Evolutionary conservation across 768 basidiomycete genomes (phyloP).

Genomic region (Suillus americanus): DNA sequence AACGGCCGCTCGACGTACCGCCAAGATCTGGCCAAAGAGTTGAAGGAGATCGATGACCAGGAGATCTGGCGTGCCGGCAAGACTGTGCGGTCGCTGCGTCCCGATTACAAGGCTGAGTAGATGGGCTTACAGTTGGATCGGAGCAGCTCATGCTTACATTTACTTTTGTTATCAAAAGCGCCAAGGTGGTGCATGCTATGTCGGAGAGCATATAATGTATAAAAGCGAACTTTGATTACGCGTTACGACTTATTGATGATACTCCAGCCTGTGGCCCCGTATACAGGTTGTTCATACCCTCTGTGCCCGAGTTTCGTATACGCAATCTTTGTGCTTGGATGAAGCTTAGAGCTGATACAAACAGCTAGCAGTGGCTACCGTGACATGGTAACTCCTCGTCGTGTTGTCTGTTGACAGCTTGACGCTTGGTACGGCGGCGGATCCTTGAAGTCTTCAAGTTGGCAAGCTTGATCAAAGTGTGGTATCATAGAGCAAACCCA

Average conservation of each 20-base stretch:
- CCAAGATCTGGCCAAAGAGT: slow-evolving; percentile 87
- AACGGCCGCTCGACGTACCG: slow-evolving; percentile 93
- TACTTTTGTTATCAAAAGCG: slow-evolving; percentile 19
- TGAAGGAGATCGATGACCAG: slow-evolving; percentile 93
- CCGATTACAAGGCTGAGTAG: slow-evolving; percentile 75
- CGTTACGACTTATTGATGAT: background rate
- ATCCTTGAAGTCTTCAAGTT: background rate
- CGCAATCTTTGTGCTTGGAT: background rate
- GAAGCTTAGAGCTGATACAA: background rate
- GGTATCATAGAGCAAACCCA: slow-evolving; percentile 15
- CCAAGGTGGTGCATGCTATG: slow-evolving; percentile 20
- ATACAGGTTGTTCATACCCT: background rate
- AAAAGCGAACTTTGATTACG: background rate
- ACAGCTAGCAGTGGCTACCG: background rate
- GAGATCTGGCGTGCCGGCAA: slow-evolving; percentile 99
- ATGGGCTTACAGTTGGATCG: background rate
- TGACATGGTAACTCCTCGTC: background rate
- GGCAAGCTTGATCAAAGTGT: no score
- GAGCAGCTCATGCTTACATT: background rate
- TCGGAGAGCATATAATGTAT: slow-evolving; percentile 21
- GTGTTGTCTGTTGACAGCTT: background rate
- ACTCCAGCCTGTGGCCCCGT: background rate
- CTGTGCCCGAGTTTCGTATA: background rate
- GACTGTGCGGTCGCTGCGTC: slow-evolving; percentile 85
- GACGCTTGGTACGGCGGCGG: background rate